A percentile compares a stretch with the other conserved stretches of the same genome.
These are phyloP conservation scores for Gentiana macrophylla DNA, from an alignment of 257 asterid genomes.

Conservation along the genomic window DNA sequence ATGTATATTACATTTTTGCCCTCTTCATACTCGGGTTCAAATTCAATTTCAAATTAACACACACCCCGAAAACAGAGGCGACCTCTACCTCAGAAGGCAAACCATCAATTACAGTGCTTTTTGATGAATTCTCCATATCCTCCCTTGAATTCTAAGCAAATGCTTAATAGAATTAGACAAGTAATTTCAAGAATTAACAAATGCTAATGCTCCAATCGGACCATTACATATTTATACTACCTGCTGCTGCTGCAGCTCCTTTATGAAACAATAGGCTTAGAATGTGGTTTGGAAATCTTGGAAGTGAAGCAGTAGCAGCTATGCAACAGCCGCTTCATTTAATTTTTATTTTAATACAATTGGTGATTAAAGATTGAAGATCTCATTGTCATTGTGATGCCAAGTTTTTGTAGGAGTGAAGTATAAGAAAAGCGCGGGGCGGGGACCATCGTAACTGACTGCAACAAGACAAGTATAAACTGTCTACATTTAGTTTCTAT, in stretches of 20 bases:
- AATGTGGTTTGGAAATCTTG: constrained; percentile 16
- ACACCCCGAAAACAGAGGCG: neutral
- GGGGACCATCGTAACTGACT: constrained; percentile 2
- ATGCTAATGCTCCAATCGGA: too few species aligned
- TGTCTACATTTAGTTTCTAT: too few species aligned
- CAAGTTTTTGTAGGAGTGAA: constrained; percentile 35
- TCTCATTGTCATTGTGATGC: neutral
- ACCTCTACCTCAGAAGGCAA: constrained; percentile 11
- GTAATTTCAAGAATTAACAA: too few species aligned
- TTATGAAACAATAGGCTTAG: constrained; percentile 23
- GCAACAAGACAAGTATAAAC: too few species aligned
- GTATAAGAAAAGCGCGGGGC: constrained; percentile 46
- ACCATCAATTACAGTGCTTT: constrained; percentile 24
- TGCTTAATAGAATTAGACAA: neutral
- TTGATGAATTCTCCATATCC: constrained; percentile 43
- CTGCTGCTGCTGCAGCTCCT: constrained; percentile 7
- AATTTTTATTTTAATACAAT: neutral
- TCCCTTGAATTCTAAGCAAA: constrained; percentile 28
- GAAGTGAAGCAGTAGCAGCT: constrained; percentile 31
- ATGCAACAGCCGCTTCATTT: constrained; percentile 39
- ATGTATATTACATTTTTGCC: too few species aligned
- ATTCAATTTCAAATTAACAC: too few species aligned
- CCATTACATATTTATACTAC: too few species aligned
- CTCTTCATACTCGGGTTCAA: too few species aligned
- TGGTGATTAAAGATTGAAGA: constrained; percentile 10